A percentile compares a stretch with the other conserved stretches of the same genome.
These are phyloP conservation scores for Tuber magnatum DNA, from an alignment of 495 filamentous ascomycete species.

Conservation along the genomic window DNA sequence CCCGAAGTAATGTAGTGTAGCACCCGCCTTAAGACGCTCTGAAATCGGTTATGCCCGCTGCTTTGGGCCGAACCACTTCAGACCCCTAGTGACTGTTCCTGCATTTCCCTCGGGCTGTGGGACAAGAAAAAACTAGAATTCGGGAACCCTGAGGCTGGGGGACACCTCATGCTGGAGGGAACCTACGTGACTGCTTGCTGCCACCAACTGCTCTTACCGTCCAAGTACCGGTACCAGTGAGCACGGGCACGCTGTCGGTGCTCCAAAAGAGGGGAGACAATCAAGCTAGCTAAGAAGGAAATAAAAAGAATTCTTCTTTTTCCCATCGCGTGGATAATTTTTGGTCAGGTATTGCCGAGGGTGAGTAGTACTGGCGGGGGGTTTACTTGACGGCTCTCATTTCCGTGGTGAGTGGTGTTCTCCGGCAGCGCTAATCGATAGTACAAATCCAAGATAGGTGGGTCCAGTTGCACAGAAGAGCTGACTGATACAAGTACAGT, in stretches of 20 bases:
- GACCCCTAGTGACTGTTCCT: not conserved
- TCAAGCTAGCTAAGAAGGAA: not conserved
- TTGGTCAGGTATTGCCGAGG: not conserved
- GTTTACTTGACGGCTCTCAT: not conserved
- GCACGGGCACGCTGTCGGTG: not conserved
- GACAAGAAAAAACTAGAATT: not conserved
- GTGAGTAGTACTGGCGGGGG: not conserved
- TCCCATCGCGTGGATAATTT: not conserved
- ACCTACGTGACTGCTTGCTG: not conserved
- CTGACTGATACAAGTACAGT: not conserved
- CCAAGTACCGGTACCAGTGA: not conserved
- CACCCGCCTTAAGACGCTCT: not conserved
- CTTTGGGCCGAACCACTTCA: not conserved
- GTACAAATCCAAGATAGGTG: not conserved
- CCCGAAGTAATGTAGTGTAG: not conserved
- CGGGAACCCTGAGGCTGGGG: not conserved
- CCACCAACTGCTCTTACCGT: not conserved
- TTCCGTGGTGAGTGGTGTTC: not conserved
- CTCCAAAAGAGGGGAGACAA: not conserved
- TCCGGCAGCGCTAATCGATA: not conserved
- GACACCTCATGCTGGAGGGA: not conserved
- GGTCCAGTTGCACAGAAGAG: not conserved
- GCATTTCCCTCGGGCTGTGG: not conserved
- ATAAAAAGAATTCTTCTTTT: not conserved
- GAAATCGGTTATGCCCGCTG: not conserved